Percentiles rank a stretch among this genome's conserved stretches.
Evolutionary conservation across 2,329 filamentous ascomycete species (phyloP).

Genomic region (Nothophoma quercina): DNA sequence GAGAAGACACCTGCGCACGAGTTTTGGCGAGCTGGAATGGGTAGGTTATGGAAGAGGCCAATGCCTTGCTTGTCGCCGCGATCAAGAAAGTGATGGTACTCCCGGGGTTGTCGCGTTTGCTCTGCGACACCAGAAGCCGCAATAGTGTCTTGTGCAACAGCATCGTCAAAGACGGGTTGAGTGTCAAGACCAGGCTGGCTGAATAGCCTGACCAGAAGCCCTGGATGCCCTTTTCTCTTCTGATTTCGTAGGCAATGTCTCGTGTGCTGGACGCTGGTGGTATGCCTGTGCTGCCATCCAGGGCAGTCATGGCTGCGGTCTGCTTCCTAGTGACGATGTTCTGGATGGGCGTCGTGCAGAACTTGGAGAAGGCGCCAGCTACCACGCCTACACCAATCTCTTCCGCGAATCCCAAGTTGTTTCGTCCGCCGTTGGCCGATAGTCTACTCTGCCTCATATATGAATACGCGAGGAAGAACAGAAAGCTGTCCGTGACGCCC

Average conservation of each 20-base stretch:
- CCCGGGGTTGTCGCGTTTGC: slow-evolving; percentile 61
- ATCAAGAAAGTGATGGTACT: slow-evolving; percentile 67
- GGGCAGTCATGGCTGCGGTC: slow-evolving; percentile 64
- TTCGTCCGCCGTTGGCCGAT: slow-evolving; percentile 28
- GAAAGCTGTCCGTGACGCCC: slow-evolving; percentile 72
- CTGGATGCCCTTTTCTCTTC: slow-evolving; percentile 71
- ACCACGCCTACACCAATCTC: slow-evolving; percentile 77
- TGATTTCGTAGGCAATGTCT: slow-evolving; percentile 71
- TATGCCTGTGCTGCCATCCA: slow-evolving; percentile 43
- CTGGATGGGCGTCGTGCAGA: slow-evolving; percentile 80
- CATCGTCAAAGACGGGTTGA: slow-evolving; percentile 88
- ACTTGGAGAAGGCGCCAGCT: slow-evolving; percentile 76
- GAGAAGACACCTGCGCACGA: slow-evolving; percentile 70
- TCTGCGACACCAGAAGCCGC: slow-evolving; percentile 63
- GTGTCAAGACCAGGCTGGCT: slow-evolving; percentile 77
- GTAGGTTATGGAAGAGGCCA: slow-evolving; percentile 80
- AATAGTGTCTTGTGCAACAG: slow-evolving; percentile 79
- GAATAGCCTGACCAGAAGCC: slow-evolving; percentile 92
- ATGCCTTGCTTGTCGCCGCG: slow-evolving; percentile 79
- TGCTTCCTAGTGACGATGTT: slow-evolving; percentile 86
- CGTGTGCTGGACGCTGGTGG: slow-evolving; percentile 50
- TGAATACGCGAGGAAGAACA: slow-evolving; percentile 86
- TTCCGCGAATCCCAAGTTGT: slow-evolving; percentile 67
- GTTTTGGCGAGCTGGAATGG: slow-evolving; percentile 88
- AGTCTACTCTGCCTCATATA: slow-evolving; percentile 59